Evolutionary conservation across 768 basidiomycete species (phyloP), one percentile per base, ranked within the genome.

Genomic region (Infundibulicybe gibba): DNA sequence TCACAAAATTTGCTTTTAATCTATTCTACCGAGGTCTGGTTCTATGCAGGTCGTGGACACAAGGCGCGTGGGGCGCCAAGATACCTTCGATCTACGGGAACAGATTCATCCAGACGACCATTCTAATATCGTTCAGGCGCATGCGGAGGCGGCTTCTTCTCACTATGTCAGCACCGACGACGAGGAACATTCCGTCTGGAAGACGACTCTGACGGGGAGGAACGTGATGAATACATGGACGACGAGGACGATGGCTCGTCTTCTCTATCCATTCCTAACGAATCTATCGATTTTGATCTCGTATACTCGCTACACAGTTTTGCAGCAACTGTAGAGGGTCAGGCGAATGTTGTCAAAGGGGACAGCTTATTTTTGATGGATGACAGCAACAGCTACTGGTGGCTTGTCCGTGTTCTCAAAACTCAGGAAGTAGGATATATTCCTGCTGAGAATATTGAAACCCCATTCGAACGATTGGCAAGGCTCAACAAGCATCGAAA

Each of bases 331-430:
- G 94, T 98, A 32, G 95, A 97, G 59, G 97, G 97, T 19, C 97
- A 99, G 69, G 97, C 97, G 2, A 97, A 90, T 54, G 97, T 99
- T 54, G 91, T 97, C 65, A 98, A 97, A 67, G 97, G 97, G 19
- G 95, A 99, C 74, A 90, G 90, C 51, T 77, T 99, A 40, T 86
- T 93, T 61, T 75, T 99, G 38, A 92, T 98, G 80, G 97, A 99
- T 69, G 97, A 99, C 65, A 92, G 87, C 48, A 98, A 99, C 66
- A 92, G 90, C 67, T 99, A 99, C 70, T 98, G 97, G 97, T 98
- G 97, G 97, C 88, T 98, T 42, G 95, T 99, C 6, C 83, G 94
- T 40, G 97, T 99, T 8, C 83, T 99, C 53, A 98, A 97, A 71
- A 97, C 95, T 6, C 94, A 97, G 66, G 94, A 97, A 59, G 92